Evolutionary conservation across 257 asterid species (phyloP).

Genomic region (Vinca minor): DNA sequence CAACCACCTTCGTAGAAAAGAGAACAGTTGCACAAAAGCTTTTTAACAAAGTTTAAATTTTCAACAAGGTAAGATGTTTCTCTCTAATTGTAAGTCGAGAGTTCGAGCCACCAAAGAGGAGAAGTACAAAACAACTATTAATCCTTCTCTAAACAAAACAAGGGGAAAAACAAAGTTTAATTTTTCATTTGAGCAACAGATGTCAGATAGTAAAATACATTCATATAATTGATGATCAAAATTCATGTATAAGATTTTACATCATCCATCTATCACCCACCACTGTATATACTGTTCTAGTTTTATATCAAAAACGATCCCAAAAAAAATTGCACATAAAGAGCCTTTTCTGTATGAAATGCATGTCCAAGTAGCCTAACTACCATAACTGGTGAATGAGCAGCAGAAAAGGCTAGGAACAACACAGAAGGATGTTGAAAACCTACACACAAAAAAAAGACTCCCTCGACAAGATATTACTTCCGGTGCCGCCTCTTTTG

Average conservation of each 20-base stretch:
- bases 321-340: background rate
- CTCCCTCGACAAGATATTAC: background rate
- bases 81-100: too few species aligned
- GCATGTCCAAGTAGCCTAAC: background rate
- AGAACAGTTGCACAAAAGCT: too few species aligned
- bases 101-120: too few species aligned
- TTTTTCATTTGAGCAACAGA: too few species aligned
- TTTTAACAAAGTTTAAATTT: too few species aligned
- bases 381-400: background rate
- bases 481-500: too few species aligned
- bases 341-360: background rate
- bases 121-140: too few species aligned
- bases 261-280: background rate
- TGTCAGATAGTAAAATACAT: background rate
- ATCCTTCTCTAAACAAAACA: too few species aligned
- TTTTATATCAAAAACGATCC: conserved; percentile 1
- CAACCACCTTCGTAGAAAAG: too few species aligned
- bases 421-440: background rate
- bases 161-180: too few species aligned
- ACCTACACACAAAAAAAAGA: background rate
- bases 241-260: conserved; percentile 4
- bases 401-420: background rate
- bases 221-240: background rate
- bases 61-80: too few species aligned
- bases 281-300: background rate